Evolutionary conservation across 2,329 filamentous ascomycete genomes (phyloP), one percentile per base, ranked within the genome.

Genomic region (Nigrospora osmanthi): DNA sequence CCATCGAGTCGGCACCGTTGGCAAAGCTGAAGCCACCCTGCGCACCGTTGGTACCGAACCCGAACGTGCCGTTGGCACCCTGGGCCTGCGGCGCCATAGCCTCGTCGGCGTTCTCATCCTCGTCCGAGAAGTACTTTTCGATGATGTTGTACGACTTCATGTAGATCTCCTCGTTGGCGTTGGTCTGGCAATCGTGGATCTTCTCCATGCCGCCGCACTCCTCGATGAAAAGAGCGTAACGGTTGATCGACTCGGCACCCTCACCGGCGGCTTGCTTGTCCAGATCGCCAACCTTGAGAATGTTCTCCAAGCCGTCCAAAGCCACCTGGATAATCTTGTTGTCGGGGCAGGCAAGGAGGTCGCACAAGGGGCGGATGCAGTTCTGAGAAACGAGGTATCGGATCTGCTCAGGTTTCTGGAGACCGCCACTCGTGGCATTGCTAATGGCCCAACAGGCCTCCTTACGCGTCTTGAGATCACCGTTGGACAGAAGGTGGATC

Each of bases 141-240:
- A 98, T 98, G 70, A 98, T 98, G 79, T 95, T 97, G 79, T 97
- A 98, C 0, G 93, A 93, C 82, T 98, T 98, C 91, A 98, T 97
- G 78, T 98, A 98, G 58, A 98, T 98, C 72, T 98, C 93, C 72
- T 98, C 93, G 71, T 98, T 98, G 74, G 91, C 91, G 61, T 98
- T 98, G 75, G 94, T 96, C 76, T 98, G 93, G 80, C 93, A 97
- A 58, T 97, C 91, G 72, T 98, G 93, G 57, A 98, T 97, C 84
- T 97, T 97, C 76, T 97, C 93, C 93, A 98, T 98, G 54, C 93
- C 93, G 61, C 89, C 89, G 56, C 90, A 95, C 70, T 98, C 93
- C 71, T 98, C 93, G 55, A 98, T 98, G 71, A 95, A 97, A 52
- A 98, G 80, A 39, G 93, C 93, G 61, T 95, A 98, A 54, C 88